Percentiles rank a stretch among this genome's conserved stretches.
phyloP scores from a whole-genome alignment of 2,329 filamentous ascomycete species.

The Aspergillus sp. region DNA sequence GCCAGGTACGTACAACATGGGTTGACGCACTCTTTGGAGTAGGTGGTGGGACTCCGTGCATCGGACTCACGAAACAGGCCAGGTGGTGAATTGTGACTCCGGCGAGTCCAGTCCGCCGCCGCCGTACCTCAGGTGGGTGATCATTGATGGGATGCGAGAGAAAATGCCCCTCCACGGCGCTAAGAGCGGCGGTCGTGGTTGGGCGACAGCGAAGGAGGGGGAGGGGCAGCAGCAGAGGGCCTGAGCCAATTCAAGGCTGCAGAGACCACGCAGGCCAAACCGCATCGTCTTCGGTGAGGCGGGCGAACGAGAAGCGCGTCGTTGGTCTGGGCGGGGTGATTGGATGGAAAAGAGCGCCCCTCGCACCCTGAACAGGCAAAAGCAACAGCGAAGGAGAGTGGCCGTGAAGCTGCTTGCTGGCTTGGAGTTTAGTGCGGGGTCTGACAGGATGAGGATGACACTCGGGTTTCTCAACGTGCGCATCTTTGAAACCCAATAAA shows the following conservation, averaged over 20 bases:
- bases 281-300: conserved; percentile 22
- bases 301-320: conserved; percentile 7
- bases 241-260: conserved; percentile 18
- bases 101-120: background rate
- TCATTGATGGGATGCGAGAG: background rate
- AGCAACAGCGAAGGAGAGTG: background rate
- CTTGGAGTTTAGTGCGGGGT: conserved; percentile 17
- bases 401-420: background rate
- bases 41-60: conserved; percentile 10
- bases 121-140: background rate
- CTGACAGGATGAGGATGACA: background rate
- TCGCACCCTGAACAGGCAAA: conserved; percentile 15
- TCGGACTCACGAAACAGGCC: conserved; percentile 2
- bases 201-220: background rate
- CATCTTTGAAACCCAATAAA: background rate
- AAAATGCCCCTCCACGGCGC: conserved; percentile 7
- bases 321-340: conserved; percentile 9
- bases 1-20: conserved; percentile 15
- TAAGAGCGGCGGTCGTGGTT: background rate
- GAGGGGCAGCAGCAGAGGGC: conserved; percentile 9
- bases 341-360: conserved; percentile 9
- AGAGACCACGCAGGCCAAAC: conserved; percentile 12
- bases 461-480: background rate
- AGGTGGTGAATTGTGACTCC: background rate
- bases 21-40: background rate